phyloP scores from a whole-genome alignment of 805 yeast species.

The Candida mattraensis region DNA sequence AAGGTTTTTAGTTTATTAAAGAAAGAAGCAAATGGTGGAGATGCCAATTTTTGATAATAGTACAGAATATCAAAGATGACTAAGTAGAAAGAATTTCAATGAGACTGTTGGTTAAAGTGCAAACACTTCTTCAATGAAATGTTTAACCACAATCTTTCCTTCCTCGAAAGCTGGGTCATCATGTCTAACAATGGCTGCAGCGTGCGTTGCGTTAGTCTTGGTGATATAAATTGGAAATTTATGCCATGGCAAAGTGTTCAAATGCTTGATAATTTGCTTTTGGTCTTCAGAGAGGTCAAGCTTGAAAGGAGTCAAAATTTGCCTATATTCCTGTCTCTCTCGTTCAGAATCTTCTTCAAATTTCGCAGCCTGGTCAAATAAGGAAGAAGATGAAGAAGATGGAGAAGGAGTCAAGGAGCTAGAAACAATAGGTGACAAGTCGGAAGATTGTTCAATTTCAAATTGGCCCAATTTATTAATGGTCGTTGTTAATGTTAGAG shows the following conservation, averaged over 20 bases:
- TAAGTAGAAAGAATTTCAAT: neutral
- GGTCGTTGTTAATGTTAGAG: conserved; percentile 25
- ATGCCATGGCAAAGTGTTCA: conserved; percentile 64
- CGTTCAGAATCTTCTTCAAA: conserved; percentile 5
- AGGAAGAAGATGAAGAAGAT: conserved; percentile 1
- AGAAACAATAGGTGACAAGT: too few species aligned
- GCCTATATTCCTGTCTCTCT: conserved; percentile 16
- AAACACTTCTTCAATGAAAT: conserved; percentile 54
- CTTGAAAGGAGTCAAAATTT: conserved; percentile 28
- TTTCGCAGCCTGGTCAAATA: conserved; percentile 13
- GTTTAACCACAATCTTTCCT: conserved; percentile 66
- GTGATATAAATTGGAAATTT: conserved; percentile 72
- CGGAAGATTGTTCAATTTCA: conserved; percentile 18
- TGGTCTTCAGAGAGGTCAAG: conserved; percentile 45
- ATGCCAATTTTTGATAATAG: neutral
- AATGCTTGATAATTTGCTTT: conserved; percentile 48
- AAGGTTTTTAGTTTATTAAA: conserved; percentile 1
- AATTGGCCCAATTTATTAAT: conserved; percentile 31
- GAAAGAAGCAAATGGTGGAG: neutral
- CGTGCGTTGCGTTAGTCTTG: conserved; percentile 68
- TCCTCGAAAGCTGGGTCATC: conserved; percentile 57
- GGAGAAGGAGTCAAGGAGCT: neutral
- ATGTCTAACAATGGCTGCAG: conserved; percentile 76
- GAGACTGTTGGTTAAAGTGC: conserved; percentile 4
- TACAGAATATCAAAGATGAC: neutral